A percentile compares a stretch with the other conserved stretches of the same genome.
Evolutionary conservation across 768 basidiomycete species (phyloP).

Genomic region (Plicaturopsis crispa): DNA sequence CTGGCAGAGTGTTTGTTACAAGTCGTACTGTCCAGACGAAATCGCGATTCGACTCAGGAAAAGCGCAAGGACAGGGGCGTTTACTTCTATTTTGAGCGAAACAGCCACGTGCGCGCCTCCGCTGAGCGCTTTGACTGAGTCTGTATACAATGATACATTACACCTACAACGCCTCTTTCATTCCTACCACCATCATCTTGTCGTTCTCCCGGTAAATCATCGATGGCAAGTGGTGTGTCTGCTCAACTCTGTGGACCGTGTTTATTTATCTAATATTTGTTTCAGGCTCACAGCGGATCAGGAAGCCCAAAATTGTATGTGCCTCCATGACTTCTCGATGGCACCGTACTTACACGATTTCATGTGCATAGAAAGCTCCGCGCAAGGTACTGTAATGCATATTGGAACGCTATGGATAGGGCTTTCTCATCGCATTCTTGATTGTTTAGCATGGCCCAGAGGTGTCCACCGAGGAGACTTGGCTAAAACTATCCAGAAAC

Average conservation of each 20-base stretch:
- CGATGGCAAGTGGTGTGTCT: not conserved
- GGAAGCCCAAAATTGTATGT: not conserved
- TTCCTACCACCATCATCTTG: too few species aligned
- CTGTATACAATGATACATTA: too few species aligned
- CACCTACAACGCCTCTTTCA: too few species aligned
- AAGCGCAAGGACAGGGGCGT: too few species aligned
- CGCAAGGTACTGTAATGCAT: not conserved
- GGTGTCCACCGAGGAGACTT: slow-evolving; percentile 77
- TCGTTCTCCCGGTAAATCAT: too few species aligned
- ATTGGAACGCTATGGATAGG: not conserved
- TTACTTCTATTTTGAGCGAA: too few species aligned
- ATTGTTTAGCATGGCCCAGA: slow-evolving; percentile 59
- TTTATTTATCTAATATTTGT: not conserved
- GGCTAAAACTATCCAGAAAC: slow-evolving; percentile 73
- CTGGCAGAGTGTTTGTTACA: too few species aligned
- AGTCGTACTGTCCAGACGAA: too few species aligned
- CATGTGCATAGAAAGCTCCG: not conserved
- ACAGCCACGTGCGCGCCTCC: too few species aligned
- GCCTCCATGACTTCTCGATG: not conserved
- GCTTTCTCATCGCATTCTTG: not conserved
- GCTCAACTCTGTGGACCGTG: not conserved
- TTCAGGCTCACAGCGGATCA: not conserved
- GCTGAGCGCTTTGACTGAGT: too few species aligned
- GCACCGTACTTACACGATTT: not conserved
- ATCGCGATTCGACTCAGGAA: too few species aligned